These are phyloP conservation scores for Populus trichocarpa DNA, from an alignment of 441 rosid species.

Conservation along the genomic window DNA sequence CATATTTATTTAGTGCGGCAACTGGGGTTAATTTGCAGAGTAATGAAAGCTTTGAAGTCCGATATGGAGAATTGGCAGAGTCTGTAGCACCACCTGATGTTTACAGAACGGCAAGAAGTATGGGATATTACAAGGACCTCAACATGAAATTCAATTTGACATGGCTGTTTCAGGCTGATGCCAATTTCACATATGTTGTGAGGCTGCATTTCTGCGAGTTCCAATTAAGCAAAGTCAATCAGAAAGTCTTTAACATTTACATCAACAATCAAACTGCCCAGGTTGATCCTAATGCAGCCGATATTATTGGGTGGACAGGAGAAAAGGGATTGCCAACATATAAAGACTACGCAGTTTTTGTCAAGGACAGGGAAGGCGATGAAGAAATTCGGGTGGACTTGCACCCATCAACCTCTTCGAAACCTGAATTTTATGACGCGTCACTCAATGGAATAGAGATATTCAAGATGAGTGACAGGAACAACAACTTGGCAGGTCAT, in stretches of 20 bases:
- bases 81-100: conserved; percentile 51
- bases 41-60: conserved; percentile 12
- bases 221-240: conserved; percentile 34
- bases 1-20: conserved; percentile 42
- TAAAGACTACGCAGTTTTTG: conserved; percentile 48
- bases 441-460: conserved; percentile 62
- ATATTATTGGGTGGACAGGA: conserved; percentile 48
- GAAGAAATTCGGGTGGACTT: conserved; percentile 33
- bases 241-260: conserved; percentile 50
- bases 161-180: conserved; percentile 60
- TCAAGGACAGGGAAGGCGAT: conserved; percentile 33
- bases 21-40: conserved; percentile 32
- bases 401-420: conserved; percentile 32
- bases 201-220: conserved; percentile 69
- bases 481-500: conserved; percentile 46
- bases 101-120: conserved; percentile 49
- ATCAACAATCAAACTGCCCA: conserved; percentile 55
- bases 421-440: conserved; percentile 48
- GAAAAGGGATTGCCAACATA: conserved; percentile 37
- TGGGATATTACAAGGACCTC: conserved; percentile 33
- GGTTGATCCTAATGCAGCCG: conserved; percentile 34
- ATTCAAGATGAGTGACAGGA: conserved; percentile 44
- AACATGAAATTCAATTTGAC: conserved; percentile 52
- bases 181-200: conserved; percentile 48
- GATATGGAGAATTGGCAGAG: conserved; percentile 30